These are phyloP conservation scores for Halophytophthora polymorphica DNA, from an alignment of 352 stramenopile genomes.

Conservation along the genomic window DNA sequence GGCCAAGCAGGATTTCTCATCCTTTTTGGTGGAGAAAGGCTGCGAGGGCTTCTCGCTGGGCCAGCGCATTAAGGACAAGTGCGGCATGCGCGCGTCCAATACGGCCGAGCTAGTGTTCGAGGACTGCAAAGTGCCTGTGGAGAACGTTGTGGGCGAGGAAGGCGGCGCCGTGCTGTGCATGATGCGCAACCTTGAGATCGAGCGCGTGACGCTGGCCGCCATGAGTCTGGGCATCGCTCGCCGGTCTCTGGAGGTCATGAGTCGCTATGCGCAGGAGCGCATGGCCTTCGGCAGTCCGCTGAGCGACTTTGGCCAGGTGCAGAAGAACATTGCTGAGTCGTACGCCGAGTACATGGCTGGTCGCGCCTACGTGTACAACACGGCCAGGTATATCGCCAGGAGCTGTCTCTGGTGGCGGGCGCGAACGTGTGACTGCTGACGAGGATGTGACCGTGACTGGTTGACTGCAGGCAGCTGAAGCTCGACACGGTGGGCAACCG, in stretches of 20 bases:
- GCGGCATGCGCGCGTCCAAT: slow-evolving; percentile 95
- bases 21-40: slow-evolving; percentile 97
- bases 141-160: slow-evolving; percentile 91
- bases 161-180: slow-evolving; percentile 78
- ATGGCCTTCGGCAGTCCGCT: slow-evolving; percentile 94
- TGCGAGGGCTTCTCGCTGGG: slow-evolving; percentile 95
- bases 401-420: background rate
- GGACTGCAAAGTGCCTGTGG: slow-evolving; percentile 91
- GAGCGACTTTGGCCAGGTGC: slow-evolving; percentile 91
- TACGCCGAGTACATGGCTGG: slow-evolving; percentile 99
- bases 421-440: background rate
- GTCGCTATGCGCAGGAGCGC: slow-evolving; percentile 89
- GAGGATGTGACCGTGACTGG: slow-evolving; percentile 1
- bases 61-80: slow-evolving; percentile 99
- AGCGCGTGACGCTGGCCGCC: slow-evolving; percentile 95
- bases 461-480: slow-evolving; percentile 84
- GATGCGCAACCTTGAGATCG: slow-evolving; percentile 99
- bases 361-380: slow-evolving; percentile 96
- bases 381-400: slow-evolving; percentile 62
- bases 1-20: slow-evolving; percentile 91
- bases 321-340: slow-evolving; percentile 96
- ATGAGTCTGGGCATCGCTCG: slow-evolving; percentile 97
- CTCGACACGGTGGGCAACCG: slow-evolving; percentile 94
- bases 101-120: slow-evolving; percentile 99
- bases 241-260: slow-evolving; percentile 98